phyloP scores from a whole-genome alignment of 2,329 filamentous ascomycete genomes.

The Monilinia polystroma region DNA sequence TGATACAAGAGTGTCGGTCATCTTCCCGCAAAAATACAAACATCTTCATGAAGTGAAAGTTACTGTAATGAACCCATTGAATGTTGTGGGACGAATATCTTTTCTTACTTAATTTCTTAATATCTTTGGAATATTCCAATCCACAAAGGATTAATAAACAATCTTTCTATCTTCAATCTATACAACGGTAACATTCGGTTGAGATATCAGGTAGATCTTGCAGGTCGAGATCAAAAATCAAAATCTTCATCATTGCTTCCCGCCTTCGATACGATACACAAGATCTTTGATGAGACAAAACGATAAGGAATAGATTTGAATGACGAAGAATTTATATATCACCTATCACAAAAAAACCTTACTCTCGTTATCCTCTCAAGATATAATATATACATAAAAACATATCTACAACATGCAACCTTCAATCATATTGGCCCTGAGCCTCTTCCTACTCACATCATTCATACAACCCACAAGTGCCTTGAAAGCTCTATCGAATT shows the following conservation, averaged over 20 bases:
- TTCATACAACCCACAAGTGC: constrained; percentile 28
- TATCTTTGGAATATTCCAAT: constrained; percentile 3
- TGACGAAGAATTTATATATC: constrained; percentile 15
- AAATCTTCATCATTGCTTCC: not conserved
- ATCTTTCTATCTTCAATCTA: not conserved
- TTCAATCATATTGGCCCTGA: constrained; percentile 22
- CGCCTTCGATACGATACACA: constrained; percentile 7
- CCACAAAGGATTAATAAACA: not conserved
- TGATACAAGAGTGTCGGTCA: constrained; percentile 17
- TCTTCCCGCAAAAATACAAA: constrained; percentile 1
- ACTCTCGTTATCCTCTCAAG: not conserved
- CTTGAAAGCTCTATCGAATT: constrained; percentile 30
- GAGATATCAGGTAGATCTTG: constrained; percentile 27
- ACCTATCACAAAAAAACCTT: constrained; percentile 1
- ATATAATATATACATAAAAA: constrained; percentile 4
- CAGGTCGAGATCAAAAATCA: constrained; percentile 29
- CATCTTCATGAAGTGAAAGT: constrained; percentile 1
- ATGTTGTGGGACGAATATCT: constrained; percentile 2
- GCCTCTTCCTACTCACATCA: constrained; percentile 31
- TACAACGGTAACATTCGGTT: not conserved
- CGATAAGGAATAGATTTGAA: constrained; percentile 15
- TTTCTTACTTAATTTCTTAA: not conserved
- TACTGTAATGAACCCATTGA: not conserved
- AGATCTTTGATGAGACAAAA: constrained; percentile 2
- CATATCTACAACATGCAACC: constrained; percentile 32